phyloP scores from a whole-genome alignment of 768 basidiomycete genomes.

The Sporobolomyces phaffii region DNA sequence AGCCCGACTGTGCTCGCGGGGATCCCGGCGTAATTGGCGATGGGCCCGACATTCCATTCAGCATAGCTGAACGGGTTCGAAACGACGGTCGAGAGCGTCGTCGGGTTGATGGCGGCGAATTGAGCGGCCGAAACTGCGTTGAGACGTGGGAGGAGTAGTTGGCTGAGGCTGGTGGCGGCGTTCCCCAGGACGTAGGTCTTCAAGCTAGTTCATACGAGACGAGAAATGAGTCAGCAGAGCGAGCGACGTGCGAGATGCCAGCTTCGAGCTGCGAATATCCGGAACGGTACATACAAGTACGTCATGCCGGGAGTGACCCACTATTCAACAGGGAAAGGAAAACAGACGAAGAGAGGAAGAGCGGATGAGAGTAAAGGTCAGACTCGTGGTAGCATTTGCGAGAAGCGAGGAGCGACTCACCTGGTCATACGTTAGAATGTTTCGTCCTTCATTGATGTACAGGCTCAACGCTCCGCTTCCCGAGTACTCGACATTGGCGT shows the following conservation, averaged over 20 bases:
- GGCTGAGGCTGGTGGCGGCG: constrained; percentile 4
- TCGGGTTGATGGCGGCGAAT: constrained; percentile 3
- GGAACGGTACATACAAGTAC: not conserved
- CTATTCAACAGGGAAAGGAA: not conserved
- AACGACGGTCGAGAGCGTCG: constrained; percentile 24
- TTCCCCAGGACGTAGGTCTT: not conserved
- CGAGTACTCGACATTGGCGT: not conserved
- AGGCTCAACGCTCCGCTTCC: constrained; percentile 1
- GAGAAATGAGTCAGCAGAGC: too few species aligned
- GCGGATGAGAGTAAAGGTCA: not conserved
- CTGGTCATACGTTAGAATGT: constrained; percentile 20
- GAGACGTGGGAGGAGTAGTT: not conserved
- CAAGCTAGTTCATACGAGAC: too few species aligned
- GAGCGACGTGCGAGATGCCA: not conserved
- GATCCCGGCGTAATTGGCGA: constrained; percentile 44
- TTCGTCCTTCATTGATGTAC: constrained; percentile 18
- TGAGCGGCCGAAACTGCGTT: not conserved
- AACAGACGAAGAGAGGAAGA: not conserved
- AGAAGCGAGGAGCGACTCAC: not conserved
- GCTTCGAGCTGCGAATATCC: not conserved
- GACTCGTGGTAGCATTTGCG: too few species aligned
- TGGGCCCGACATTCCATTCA: constrained; percentile 44
- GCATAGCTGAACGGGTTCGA: constrained; percentile 42
- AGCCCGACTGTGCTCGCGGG: constrained; percentile 24
- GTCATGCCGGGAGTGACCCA: constrained; percentile 25